These are phyloP conservation scores for Scleromitrula shiraiana DNA, from an alignment of 2,329 filamentous ascomycete genomes.

Conservation along the genomic window DNA sequence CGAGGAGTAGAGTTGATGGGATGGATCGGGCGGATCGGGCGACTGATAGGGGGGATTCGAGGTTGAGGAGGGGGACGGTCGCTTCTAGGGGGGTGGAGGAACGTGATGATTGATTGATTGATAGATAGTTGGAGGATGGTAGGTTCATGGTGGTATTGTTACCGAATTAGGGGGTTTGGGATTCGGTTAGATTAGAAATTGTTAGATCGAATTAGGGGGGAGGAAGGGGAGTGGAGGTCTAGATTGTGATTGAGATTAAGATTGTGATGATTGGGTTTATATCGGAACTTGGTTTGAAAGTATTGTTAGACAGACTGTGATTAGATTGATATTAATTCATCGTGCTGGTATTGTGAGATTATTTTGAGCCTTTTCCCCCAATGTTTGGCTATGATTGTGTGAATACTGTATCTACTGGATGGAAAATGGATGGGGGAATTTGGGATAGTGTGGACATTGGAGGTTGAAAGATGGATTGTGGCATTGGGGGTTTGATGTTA, in stretches of 20 bases:
- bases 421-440: no score
- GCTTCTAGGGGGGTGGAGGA: background rate
- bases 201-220: background rate
- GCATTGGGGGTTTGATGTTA: no score
- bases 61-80: conserved; percentile 5
- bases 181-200: background rate
- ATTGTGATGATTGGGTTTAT: background rate
- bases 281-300: no score
- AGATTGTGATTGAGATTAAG: background rate
- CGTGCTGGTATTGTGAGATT: no score
- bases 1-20: background rate
- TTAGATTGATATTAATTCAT: no score
- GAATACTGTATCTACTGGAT: no score
- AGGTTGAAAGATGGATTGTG: no score
- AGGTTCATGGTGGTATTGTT: background rate
- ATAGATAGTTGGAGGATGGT: background rate
- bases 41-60: conserved; percentile 1
- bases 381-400: no score
- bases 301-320: no score
- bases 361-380: no score
- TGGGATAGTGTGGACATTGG: no score
- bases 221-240: background rate
- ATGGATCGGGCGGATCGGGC: background rate
- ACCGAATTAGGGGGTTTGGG: background rate
- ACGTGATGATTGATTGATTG: background rate